Conservation (phyloP, 768 basidiomycete species). For the Calvatia gigantea region DNA sequence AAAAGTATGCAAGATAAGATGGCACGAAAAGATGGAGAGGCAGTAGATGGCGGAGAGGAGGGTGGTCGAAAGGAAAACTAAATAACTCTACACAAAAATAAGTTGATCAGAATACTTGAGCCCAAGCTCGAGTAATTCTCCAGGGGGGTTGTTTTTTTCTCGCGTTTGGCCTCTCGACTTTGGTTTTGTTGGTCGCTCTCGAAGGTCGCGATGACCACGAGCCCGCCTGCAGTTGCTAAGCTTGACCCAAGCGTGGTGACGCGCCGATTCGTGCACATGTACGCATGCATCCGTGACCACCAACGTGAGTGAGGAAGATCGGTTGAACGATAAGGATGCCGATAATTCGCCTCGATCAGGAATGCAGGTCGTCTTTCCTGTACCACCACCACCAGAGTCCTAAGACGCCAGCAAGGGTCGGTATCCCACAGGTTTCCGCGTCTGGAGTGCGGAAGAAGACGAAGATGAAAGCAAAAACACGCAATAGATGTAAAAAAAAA, state of each 20-base stretch:
- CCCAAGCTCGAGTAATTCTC: background rate
- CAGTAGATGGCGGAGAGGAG: background rate
- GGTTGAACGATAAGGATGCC: background rate
- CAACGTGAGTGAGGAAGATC: background rate
- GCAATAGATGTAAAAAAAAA: background rate
- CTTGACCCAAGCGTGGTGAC: no score
- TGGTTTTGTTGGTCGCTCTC: background rate
- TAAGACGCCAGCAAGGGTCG: background rate
- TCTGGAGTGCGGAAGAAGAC: background rate
- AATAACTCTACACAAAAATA: background rate
- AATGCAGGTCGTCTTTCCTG: background rate
- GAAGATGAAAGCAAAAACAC: slow-evolving; percentile 2
- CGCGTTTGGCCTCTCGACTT: background rate
- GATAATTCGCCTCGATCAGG: background rate
- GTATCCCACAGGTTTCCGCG: background rate
- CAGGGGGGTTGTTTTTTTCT: background rate
- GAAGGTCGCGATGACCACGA: background rate
- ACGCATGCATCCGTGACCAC: background rate
- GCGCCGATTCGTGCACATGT: no score
- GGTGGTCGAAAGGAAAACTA: background rate
- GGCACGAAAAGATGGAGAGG: background rate
- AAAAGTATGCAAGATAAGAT: background rate
- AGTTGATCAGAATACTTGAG: background rate
- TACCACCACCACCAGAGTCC: background rate
- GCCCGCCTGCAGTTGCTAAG: no score